Evolutionary conservation across 140 eudicot species (phyloP).

Genomic region (Oenanthe javanica): DNA sequence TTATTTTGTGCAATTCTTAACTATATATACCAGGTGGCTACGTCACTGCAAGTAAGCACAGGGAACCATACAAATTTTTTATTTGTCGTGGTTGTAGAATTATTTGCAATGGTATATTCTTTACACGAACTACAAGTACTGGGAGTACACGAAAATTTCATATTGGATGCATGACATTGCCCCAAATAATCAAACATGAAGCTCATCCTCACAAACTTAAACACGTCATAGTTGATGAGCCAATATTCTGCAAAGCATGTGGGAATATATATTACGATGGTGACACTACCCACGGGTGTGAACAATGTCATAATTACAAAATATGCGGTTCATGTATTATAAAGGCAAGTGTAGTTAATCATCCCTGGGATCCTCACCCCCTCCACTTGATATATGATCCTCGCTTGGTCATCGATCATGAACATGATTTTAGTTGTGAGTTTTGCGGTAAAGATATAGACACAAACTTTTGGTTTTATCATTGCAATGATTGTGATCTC

Average conservation of each 20-base stretch:
- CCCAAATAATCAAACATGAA: background rate
- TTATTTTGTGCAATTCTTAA: no score
- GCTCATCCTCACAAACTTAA: background rate
- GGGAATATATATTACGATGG: no score
- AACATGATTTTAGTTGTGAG: background rate
- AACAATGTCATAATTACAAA: no score
- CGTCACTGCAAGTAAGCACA: background rate
- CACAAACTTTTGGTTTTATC: background rate
- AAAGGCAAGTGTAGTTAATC: background rate
- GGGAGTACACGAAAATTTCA: no score
- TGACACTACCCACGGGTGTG: no score
- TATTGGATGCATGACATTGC: background rate
- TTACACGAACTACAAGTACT: no score
- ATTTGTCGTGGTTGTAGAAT: background rate
- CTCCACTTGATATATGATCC: background rate
- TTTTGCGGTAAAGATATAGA: background rate
- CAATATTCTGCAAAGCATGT: no score
- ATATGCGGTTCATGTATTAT: no score
- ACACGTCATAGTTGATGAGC: background rate
- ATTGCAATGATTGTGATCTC: background rate
- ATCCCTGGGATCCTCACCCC: background rate
- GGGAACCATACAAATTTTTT: background rate
- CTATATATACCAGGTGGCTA: background rate
- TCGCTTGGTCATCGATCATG: background rate
- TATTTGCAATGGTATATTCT: background rate